These are phyloP conservation scores for Posidonia australis DNA, from an alignment of 106 monocot genomes.

Conservation along the genomic window DNA sequence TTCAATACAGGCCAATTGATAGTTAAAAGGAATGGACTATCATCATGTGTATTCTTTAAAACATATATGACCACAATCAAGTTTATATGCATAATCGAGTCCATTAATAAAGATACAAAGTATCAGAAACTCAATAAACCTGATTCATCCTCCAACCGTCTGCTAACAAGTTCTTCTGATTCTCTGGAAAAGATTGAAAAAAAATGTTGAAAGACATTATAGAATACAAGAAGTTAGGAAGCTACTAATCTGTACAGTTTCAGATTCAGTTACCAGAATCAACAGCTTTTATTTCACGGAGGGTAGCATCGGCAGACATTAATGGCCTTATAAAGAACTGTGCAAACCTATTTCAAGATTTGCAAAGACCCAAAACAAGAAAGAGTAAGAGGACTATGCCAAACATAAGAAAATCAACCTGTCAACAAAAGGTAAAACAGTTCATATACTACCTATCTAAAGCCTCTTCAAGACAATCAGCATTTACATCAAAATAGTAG, in stretches of 20 bases:
- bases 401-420: slow-evolving; percentile 2
- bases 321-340: slow-evolving; percentile 92
- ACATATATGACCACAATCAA: too few species aligned
- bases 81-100: not conserved
- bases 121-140: slow-evolving; percentile 22
- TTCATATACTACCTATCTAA: slow-evolving; percentile 55
- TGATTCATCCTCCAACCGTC: slow-evolving; percentile 83
- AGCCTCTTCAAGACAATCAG: slow-evolving; percentile 67
- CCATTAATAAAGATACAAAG: not conserved
- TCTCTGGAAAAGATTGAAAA: slow-evolving; percentile 37
- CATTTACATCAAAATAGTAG: slow-evolving; percentile 84
- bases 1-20: too few species aligned
- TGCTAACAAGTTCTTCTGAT: slow-evolving; percentile 82
- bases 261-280: slow-evolving; percentile 68
- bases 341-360: slow-evolving; percentile 51
- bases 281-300: slow-evolving; percentile 96
- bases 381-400: not conserved
- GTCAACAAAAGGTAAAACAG: not conserved
- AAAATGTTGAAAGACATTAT: slow-evolving; percentile 5
- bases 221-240: not conserved
- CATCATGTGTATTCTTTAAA: too few species aligned
- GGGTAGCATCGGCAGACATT: slow-evolving; percentile 88
- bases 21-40: too few species aligned
- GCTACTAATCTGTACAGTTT: not conserved
- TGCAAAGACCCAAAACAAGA: not conserved